These are phyloP conservation scores for Leccinum boreale DNA, from an alignment of 768 basidiomycete species.

Conservation along the genomic window DNA sequence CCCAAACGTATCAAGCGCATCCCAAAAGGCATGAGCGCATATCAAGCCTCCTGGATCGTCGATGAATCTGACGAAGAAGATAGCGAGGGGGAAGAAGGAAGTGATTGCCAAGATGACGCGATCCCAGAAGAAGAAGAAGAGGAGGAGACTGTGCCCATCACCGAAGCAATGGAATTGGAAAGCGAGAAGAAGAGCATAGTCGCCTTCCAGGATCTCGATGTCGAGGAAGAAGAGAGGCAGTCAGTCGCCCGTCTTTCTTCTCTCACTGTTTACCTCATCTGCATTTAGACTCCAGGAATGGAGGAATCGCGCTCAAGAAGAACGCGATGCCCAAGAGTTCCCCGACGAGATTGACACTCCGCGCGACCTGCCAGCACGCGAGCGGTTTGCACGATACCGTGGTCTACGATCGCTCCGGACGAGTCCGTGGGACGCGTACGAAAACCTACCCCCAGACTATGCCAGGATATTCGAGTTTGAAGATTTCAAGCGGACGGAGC, in stretches of 20 bases:
- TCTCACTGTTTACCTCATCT: neutral
- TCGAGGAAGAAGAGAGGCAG: slow-evolving; percentile 86
- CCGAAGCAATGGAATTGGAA: slow-evolving; percentile 56
- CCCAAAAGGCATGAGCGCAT: slow-evolving; percentile 94
- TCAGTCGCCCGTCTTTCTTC: slow-evolving; percentile 36
- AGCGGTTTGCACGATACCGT: slow-evolving; percentile 88
- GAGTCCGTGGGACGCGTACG: slow-evolving; percentile 96
- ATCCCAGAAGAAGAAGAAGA: slow-evolving; percentile 46
- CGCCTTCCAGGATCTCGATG: slow-evolving; percentile 72
- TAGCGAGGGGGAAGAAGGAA: slow-evolving; percentile 42
- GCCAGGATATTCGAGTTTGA: slow-evolving; percentile 96
- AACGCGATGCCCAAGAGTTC: slow-evolving; percentile 81
- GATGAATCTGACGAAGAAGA: slow-evolving; percentile 74
- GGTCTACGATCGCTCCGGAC: slow-evolving; percentile 91
- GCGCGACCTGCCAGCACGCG: slow-evolving; percentile 70
- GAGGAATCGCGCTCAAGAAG: slow-evolving; percentile 68
- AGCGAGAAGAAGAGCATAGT: slow-evolving; percentile 49
- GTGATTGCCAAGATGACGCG: slow-evolving; percentile 38
- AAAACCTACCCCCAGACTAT: slow-evolving; percentile 92
- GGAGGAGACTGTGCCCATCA: slow-evolving; percentile 53
- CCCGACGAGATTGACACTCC: slow-evolving; percentile 98
- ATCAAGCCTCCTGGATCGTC: slow-evolving; percentile 95
- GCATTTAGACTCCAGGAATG: slow-evolving; percentile 61
- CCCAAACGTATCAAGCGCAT: slow-evolving; percentile 77
- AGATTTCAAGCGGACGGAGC: slow-evolving; percentile 84